Percentiles rank a stretch among this genome's conserved stretches.
These are phyloP conservation scores for Klebsormidium nitens DNA, from an alignment of 139 green algal species.

Conservation along the genomic window DNA sequence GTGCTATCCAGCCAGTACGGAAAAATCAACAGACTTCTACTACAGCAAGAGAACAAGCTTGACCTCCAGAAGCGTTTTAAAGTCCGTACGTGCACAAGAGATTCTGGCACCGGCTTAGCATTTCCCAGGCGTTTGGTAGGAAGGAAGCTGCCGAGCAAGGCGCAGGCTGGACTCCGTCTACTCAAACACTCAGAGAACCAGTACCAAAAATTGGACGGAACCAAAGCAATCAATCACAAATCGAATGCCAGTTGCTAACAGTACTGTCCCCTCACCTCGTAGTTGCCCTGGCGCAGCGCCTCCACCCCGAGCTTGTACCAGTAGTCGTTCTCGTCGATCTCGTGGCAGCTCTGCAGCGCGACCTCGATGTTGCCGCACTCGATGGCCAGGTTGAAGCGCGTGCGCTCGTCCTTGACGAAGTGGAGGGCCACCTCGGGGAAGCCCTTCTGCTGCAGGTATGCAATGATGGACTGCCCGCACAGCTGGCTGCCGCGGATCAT, in stretches of 20 bases:
- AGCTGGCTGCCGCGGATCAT: constrained; percentile 86
- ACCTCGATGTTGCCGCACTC: constrained; percentile 98
- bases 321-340: constrained; percentile 92
- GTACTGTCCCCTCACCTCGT: no score
- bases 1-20: no score
- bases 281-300: constrained; percentile 87
- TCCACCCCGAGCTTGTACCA: constrained; percentile 89
- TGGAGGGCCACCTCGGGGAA: constrained; percentile 97
- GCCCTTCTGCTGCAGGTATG: constrained; percentile 96
- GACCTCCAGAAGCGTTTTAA: no score
- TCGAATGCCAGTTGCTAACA: no score
- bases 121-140: no score
- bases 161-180: no score
- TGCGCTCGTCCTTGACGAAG: constrained; percentile 83
- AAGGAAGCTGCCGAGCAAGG: no score
- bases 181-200: background rate
- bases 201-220: background rate
- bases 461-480: constrained; percentile 94
- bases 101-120: no score
- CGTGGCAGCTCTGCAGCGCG: constrained; percentile 83
- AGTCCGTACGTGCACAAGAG: no score
- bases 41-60: no score
- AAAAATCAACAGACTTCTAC: no score
- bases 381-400: constrained; percentile 91
- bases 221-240: background rate